Percentiles rank a stretch among this genome's conserved stretches.
Evolutionary conservation across 108 stramenopile species (phyloP).

Genomic region (Pseudonitzschia pungens): DNA sequence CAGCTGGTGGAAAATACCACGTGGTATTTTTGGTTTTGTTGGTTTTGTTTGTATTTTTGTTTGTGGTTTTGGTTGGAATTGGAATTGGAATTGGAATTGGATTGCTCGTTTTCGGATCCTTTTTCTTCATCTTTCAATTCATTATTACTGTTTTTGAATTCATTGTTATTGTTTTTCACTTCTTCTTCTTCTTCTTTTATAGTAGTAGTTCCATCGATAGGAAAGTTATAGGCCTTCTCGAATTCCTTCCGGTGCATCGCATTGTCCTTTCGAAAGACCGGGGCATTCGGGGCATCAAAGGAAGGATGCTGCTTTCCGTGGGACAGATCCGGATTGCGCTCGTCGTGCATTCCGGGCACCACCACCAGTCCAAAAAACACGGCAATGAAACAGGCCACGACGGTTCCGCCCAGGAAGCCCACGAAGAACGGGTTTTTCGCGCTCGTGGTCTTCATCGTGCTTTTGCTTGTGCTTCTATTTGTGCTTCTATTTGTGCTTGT

Average conservation of each 20-base stretch:
- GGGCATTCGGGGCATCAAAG: neutral
- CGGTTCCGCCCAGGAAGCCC: too few species aligned
- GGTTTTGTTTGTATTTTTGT: neutral
- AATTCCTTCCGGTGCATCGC: neutral
- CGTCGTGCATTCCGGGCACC: neutral
- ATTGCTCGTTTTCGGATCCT: neutral
- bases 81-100: neutral
- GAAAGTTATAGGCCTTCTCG: neutral
- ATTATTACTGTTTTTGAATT: too few species aligned
- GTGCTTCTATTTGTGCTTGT: too few species aligned
- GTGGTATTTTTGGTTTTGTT: conserved; percentile 6
- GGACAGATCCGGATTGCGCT: neutral
- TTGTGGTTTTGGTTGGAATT: neutral
- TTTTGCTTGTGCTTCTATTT: too few species aligned
- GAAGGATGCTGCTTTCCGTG: neutral
- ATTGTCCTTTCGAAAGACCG: neutral
- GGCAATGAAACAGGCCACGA: neutral
- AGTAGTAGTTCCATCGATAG: neutral
- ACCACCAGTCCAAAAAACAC: neutral
- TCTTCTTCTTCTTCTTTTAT: neutral
- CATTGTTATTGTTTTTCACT: neutral
- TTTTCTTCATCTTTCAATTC: neutral
- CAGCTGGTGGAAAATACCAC: conserved; percentile 85
- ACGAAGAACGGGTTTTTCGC: too few species aligned
- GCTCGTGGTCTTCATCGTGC: too few species aligned